Percentiles rank a stretch among this genome's conserved stretches.
phyloP scores from a whole-genome alignment of 164 flowering plant species.

The Tinospora cordifolia region DNA sequence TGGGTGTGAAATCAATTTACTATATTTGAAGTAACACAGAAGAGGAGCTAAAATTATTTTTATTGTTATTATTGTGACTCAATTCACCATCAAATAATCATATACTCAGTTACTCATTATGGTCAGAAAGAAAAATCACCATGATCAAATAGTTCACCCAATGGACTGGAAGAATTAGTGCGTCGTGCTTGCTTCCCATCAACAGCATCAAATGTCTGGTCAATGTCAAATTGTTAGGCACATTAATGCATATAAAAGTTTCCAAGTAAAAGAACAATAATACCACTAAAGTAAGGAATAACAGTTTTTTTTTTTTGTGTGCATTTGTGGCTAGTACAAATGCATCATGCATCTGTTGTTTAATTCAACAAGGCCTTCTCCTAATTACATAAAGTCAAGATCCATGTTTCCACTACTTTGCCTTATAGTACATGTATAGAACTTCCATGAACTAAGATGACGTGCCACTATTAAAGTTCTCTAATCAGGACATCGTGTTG shows the following conservation, averaged over 20 bases:
- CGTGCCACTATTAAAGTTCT: background rate
- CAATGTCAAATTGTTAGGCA: background rate
- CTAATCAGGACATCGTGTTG: no score
- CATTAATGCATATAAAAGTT: background rate
- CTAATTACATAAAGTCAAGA: no score
- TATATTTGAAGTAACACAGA: no score
- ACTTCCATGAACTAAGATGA: background rate
- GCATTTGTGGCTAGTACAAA: background rate
- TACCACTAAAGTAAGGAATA: background rate
- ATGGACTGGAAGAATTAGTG: slow-evolving; percentile 94
- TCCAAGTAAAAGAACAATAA: background rate
- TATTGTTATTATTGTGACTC: background rate
- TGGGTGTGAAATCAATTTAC: no score
- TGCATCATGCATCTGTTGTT: background rate
- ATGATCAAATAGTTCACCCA: slow-evolving; percentile 98
- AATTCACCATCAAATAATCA: background rate
- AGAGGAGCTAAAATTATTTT: no score
- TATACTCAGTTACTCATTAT: background rate
- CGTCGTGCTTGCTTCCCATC: slow-evolving; percentile 99
- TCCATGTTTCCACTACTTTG: no score
- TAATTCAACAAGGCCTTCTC: no score
- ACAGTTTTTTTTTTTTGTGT: background rate
- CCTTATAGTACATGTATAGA: background rate
- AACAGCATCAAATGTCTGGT: slow-evolving; percentile 97
- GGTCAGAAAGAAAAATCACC: slow-evolving; percentile 37